Percentiles rank a stretch among this genome's conserved stretches.
These are phyloP conservation scores for Talaromyces liani DNA, from an alignment of 495 filamentous ascomycete species.

Conservation along the genomic window DNA sequence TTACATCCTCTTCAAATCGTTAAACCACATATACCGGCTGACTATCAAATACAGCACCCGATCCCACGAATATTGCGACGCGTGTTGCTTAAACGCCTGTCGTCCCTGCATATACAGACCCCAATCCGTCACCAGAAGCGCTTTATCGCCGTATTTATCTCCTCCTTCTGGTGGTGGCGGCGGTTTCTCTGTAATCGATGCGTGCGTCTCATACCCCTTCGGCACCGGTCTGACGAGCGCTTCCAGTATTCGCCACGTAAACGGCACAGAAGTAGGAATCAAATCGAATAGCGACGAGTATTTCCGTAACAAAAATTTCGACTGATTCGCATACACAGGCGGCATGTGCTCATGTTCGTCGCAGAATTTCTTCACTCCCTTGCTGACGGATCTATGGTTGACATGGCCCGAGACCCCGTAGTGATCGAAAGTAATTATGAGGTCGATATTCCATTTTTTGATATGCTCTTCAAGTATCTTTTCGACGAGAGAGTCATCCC, in stretches of 20 bases:
- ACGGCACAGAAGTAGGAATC: conserved; percentile 29
- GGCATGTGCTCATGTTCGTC: conserved; percentile 16
- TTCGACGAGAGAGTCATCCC: conserved; percentile 27
- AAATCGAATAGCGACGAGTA: conserved; percentile 33
- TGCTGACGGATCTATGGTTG: conserved; percentile 35
- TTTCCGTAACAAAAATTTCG: conserved; percentile 26
- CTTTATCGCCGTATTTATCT: conserved; percentile 17
- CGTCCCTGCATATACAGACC: conserved; percentile 25
- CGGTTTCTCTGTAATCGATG: not conserved
- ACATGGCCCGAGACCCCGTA: conserved; percentile 35
- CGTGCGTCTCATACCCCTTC: not conserved
- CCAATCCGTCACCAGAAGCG: conserved; percentile 28
- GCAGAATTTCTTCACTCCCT: conserved; percentile 28
- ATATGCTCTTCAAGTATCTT: conserved; percentile 24
- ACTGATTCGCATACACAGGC: conserved; percentile 26
- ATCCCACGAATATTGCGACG: conserved; percentile 35
- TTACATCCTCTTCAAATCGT: conserved; percentile 26
- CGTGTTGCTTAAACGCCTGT: conserved; percentile 26
- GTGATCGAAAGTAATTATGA: conserved; percentile 37
- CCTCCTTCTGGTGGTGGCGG: conserved; percentile 9
- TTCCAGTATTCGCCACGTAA: conserved; percentile 26
- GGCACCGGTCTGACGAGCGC: conserved; percentile 23
- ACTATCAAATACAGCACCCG: conserved; percentile 33
- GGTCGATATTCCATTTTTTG: conserved; percentile 30
- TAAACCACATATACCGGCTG: conserved; percentile 38